These are phyloP conservation scores for Samsoniella hepiali DNA, from an alignment of 2,329 filamentous ascomycete genomes.

Conservation along the genomic window DNA sequence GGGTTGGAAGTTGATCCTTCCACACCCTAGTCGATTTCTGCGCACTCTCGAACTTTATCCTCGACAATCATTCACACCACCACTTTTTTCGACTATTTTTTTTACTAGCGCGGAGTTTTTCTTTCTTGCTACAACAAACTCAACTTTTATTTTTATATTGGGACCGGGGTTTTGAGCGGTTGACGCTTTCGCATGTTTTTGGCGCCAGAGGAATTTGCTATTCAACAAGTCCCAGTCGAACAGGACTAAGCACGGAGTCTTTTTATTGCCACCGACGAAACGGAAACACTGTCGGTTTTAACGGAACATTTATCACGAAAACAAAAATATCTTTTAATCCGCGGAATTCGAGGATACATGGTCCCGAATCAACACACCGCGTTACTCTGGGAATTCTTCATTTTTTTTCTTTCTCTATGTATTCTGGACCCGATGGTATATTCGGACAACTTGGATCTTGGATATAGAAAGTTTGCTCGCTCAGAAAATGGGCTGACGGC, in stretches of 20 bases:
- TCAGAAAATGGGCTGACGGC: neutral
- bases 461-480: slow-evolving; percentile 14
- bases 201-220: slow-evolving; percentile 11
- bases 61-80: slow-evolving; percentile 7
- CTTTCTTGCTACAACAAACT: neutral
- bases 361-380: slow-evolving; percentile 7
- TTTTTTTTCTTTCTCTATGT: neutral
- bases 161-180: slow-evolving; percentile 7
- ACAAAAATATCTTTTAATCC: slow-evolving; percentile 16
- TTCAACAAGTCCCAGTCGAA: slow-evolving; percentile 18
- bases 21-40: neutral
- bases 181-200: slow-evolving; percentile 17
- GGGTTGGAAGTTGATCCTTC: slow-evolving; percentile 14
- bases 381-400: slow-evolving; percentile 1
- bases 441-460: neutral
- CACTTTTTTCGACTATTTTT: neutral
- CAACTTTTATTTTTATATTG: neutral
- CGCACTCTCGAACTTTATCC: neutral
- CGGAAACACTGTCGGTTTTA: neutral
- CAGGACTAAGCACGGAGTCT: slow-evolving; percentile 16
- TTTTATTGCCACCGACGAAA: slow-evolving; percentile 8
- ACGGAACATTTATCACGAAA: neutral
- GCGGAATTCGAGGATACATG: neutral
- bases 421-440: slow-evolving; percentile 9
- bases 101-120: slow-evolving; percentile 21